Conservation (phyloP, 768 basidiomycete genomes). For the Grammothele lineata region DNA sequence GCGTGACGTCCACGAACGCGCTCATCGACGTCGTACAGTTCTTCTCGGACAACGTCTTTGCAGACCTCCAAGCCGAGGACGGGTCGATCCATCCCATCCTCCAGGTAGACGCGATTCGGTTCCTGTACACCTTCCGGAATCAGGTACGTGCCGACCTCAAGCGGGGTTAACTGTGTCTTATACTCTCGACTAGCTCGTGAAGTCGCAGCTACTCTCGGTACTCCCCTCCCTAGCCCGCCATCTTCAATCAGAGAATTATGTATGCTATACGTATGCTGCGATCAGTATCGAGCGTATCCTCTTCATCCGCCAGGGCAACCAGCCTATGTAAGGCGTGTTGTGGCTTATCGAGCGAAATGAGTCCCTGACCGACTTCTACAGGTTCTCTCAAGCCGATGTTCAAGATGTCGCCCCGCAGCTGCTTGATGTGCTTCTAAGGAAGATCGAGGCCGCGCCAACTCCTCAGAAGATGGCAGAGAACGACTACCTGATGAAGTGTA, state of each 20-base stretch:
- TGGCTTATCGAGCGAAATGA: background rate
- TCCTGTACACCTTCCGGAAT: slow-evolving; percentile 92
- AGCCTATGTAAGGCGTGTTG: slow-evolving; percentile 59
- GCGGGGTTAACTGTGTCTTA: background rate
- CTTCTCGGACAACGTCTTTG: slow-evolving; percentile 88
- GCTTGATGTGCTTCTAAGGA: slow-evolving; percentile 65
- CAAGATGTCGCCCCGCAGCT: slow-evolving; percentile 76
- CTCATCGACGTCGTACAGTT: slow-evolving; percentile 93
- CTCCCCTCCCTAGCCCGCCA: slow-evolving; percentile 83
- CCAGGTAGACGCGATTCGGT: slow-evolving; percentile 95
- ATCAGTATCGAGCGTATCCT: slow-evolving; percentile 96
- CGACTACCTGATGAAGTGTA: slow-evolving; percentile 97
- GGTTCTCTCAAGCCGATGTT: slow-evolving; percentile 86
- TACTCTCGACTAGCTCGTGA: slow-evolving; percentile 51
- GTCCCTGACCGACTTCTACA: slow-evolving; percentile 27
- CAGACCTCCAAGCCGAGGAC: slow-evolving; percentile 71
- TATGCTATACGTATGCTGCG: slow-evolving; percentile 93
- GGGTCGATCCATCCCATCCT: slow-evolving; percentile 82
- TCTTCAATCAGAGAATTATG: slow-evolving; percentile 80
- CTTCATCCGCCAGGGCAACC: slow-evolving; percentile 77
- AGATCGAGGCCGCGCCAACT: slow-evolving; percentile 73
- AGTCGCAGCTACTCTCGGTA: slow-evolving; percentile 88
- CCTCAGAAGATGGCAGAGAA: slow-evolving; percentile 96
- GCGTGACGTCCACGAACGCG: slow-evolving; percentile 89
- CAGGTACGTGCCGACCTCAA: slow-evolving; percentile 50